Conservation (phyloP, 208 protist genomes). For the Trypanosoma caninum region DNA sequence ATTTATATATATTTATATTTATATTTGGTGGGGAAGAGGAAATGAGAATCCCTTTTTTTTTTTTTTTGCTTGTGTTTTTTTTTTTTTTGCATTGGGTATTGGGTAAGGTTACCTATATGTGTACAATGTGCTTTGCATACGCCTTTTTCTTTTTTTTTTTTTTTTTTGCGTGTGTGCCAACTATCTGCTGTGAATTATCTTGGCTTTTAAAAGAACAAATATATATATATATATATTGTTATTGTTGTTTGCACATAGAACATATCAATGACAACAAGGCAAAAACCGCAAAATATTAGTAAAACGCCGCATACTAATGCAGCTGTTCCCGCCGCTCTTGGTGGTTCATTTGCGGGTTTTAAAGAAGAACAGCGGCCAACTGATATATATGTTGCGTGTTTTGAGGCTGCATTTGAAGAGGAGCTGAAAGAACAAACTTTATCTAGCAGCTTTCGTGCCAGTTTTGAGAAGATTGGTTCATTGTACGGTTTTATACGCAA, state of each 20-base stretch:
- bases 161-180: neutral
- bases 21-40: too few species aligned
- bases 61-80: slow-evolving; percentile 7
- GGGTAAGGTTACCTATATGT: neutral
- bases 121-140: neutral
- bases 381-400: slow-evolving; percentile 48
- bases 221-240: neutral
- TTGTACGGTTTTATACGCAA: slow-evolving; percentile 47
- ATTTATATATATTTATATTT: slow-evolving; percentile 2
- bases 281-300: too few species aligned
- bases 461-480: slow-evolving; percentile 56
- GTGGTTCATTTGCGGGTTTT: neutral
- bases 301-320: too few species aligned
- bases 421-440: slow-evolving; percentile 53
- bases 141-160: neutral
- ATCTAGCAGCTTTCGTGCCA: slow-evolving; percentile 40
- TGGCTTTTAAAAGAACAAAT: neutral
- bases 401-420: slow-evolving; percentile 46
- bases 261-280: too few species aligned
- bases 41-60: slow-evolving; percentile 1
- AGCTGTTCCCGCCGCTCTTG: too few species aligned
- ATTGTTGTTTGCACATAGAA: neutral
- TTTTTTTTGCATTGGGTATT: too few species aligned
- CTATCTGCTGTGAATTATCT: neutral
- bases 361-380: slow-evolving; percentile 13